Conservation (phyloP, 176 grass and related monocot genomes). For the Miscanthus lutarioriparius region DNA sequence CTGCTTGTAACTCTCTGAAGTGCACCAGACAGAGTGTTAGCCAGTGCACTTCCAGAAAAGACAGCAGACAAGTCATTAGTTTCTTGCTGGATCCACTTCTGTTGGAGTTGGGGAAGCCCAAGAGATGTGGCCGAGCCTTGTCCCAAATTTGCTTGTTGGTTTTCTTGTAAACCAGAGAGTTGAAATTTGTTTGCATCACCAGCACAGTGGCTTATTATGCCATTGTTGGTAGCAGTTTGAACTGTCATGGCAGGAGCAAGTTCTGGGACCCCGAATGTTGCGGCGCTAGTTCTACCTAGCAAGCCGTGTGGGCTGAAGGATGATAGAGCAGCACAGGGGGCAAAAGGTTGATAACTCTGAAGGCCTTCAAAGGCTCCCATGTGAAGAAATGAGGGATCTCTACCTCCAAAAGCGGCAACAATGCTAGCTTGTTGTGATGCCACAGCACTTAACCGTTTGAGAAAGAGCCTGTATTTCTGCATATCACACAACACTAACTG, state of each 20-base stretch:
- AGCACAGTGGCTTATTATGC: constrained; percentile 30
- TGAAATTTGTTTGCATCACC: constrained; percentile 59
- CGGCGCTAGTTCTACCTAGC: constrained; percentile 35
- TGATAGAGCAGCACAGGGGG: constrained; percentile 51
- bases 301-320: constrained; percentile 67
- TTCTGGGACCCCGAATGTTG: constrained; percentile 54
- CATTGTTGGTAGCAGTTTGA: constrained; percentile 41
- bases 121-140: constrained; percentile 47
- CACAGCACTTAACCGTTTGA: constrained; percentile 77
- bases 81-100: constrained; percentile 64
- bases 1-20: constrained; percentile 51
- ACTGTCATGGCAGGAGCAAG: constrained; percentile 51
- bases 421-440: constrained; percentile 85
- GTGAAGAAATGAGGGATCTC: constrained; percentile 71
- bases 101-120: constrained; percentile 49
- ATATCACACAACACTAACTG: constrained; percentile 28
- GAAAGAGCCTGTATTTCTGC: constrained; percentile 98
- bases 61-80: constrained; percentile 38
- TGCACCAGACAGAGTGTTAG: constrained; percentile 35
- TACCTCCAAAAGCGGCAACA: constrained; percentile 74
- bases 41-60: constrained; percentile 46
- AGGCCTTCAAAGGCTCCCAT: constrained; percentile 80
- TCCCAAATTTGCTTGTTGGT: constrained; percentile 41
- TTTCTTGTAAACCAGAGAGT: constrained; percentile 44
- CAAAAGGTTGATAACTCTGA: constrained; percentile 58